Evolutionary conservation across 345 rosid genomes (phyloP), one percentile per base, ranked within the genome.

Genomic region (Geranium brycei): DNA sequence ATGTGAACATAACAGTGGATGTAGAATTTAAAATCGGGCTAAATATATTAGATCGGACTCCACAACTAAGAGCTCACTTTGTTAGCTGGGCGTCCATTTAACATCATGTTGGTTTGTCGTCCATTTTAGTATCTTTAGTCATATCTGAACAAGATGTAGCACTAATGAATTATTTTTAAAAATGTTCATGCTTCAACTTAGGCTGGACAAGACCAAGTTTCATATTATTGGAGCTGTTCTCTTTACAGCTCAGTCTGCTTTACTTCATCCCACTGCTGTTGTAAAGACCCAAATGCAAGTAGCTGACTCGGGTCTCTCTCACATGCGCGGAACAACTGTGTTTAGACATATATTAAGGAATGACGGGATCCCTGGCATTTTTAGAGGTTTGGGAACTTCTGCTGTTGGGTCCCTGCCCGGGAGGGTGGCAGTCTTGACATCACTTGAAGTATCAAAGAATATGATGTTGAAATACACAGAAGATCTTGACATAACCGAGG

Each of bases 201-300:
- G 86, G 76, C 55, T 82, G 75, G 85, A 87, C 81, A 82, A 82
- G 81, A 78, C 79, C 11, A 79, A 78, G 72, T 87, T 84, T 66
- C 87, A 84, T 65, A 51, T 78, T 0, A 78, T 77, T 11, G 87
- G 89, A 56, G 85, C 92, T 28, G 30, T 78, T 17, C 84, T 87
- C 51, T 81, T 87, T 56, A 82, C 89, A 2, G 83, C 74, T 16
- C 89, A 81, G 71, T 79, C 76, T 62, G 82, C 75, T 1, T 56
- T 81, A 23, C 78, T 82, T n/a, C 86, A 84, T 75, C 87, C 86
- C 7, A 82, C 82, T 0, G 69, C 75, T 16, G 85, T 84, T 11
- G 89, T 84, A 31, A 87, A 82, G 76, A 87, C 87, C 0, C 73
- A 83, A 67, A 79, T 82, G 83, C 87, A 84, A 73, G 89, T 79